Evolutionary conservation across 23 red algal species (phyloP).

Genomic region (Porphyridium purpureum): DNA sequence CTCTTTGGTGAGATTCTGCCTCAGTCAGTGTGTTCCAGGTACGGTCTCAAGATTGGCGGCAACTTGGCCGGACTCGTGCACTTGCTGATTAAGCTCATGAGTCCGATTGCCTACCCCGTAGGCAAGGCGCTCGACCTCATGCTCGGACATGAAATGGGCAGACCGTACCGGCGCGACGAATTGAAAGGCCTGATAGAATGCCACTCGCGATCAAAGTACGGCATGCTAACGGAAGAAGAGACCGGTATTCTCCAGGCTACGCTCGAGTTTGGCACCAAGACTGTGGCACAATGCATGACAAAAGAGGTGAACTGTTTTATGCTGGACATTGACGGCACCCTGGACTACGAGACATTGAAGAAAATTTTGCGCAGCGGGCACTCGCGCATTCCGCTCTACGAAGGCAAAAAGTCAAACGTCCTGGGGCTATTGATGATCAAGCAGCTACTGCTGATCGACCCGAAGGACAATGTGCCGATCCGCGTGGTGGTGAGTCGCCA

Average conservation of each 20-base stretch:
- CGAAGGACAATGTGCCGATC: slow-evolving; percentile 23
- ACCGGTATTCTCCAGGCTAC: slow-evolving; percentile 21
- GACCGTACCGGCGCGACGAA: slow-evolving; percentile 7
- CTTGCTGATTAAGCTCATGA: slow-evolving; percentile 7
- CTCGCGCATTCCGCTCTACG: slow-evolving; percentile 18
- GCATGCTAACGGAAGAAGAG: slow-evolving; percentile 43
- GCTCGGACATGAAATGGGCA: slow-evolving; percentile 28
- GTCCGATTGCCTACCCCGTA: slow-evolving; percentile 13
- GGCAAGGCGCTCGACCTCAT: slow-evolving; percentile 17
- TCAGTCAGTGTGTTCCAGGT: slow-evolving; percentile 41
- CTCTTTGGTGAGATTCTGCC: slow-evolving; percentile 88
- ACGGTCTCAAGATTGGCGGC: slow-evolving; percentile 25
- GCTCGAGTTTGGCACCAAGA: slow-evolving; percentile 30
- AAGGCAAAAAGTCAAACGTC: slow-evolving; percentile 3
- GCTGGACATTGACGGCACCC: slow-evolving; percentile 18
- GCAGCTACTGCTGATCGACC: slow-evolving; percentile 31
- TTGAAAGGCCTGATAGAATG: slow-evolving; percentile 16
- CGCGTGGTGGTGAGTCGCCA: too few species aligned
- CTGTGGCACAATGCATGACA: slow-evolving; percentile 26
- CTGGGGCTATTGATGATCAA: slow-evolving; percentile 23
- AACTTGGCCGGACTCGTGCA: slow-evolving; percentile 9
- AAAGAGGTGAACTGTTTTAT: slow-evolving; percentile 15
- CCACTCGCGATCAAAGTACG: slow-evolving; percentile 4
- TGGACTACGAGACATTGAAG: slow-evolving; percentile 18
- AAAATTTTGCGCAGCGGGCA: slow-evolving; percentile 13